A percentile compares a stretch with the other conserved stretches of the same genome.
phyloP scores from a whole-genome alignment of 345 rosid genomes.

The Streptanthus diversifolius region DNA sequence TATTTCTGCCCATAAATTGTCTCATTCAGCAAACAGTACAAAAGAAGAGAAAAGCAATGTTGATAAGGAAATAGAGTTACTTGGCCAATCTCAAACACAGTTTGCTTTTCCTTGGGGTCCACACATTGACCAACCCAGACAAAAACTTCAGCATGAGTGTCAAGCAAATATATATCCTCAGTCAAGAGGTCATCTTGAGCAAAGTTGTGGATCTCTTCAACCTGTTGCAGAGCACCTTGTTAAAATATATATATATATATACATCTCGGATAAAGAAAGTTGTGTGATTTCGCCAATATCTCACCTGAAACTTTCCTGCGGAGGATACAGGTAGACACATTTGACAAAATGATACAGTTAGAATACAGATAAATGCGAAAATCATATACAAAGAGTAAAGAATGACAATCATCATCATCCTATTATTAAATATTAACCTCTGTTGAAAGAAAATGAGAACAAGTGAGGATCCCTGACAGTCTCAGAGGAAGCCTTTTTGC shows the following conservation, averaged over 20 bases:
- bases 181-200: constrained; percentile 90
- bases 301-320: constrained; percentile 94
- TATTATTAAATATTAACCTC: constrained; percentile 42
- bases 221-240: constrained; percentile 41
- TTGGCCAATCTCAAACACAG: constrained; percentile 87
- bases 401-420: background rate
- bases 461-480: constrained; percentile 81
- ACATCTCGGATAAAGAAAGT: background rate
- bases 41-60: background rate
- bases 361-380: background rate
- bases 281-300: constrained; percentile 22
- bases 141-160: constrained; percentile 92
- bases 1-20: constrained; percentile 61
- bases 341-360: constrained; percentile 11
- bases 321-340: constrained; percentile 22
- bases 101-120: constrained; percentile 84
- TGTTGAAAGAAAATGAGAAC: constrained; percentile 61
- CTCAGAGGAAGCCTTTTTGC: constrained; percentile 64
- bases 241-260: background rate
- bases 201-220: constrained; percentile 88
- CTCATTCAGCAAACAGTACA: constrained; percentile 16
- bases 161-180: constrained; percentile 85
- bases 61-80: constrained; percentile 36
- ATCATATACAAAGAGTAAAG: background rate
- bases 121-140: constrained; percentile 93